A percentile compares a stretch with the other conserved stretches of the same genome.
Evolutionary conservation across 495 filamentous ascomycete species (phyloP).

Genomic region (Chaetomidium leptoderma): DNA sequence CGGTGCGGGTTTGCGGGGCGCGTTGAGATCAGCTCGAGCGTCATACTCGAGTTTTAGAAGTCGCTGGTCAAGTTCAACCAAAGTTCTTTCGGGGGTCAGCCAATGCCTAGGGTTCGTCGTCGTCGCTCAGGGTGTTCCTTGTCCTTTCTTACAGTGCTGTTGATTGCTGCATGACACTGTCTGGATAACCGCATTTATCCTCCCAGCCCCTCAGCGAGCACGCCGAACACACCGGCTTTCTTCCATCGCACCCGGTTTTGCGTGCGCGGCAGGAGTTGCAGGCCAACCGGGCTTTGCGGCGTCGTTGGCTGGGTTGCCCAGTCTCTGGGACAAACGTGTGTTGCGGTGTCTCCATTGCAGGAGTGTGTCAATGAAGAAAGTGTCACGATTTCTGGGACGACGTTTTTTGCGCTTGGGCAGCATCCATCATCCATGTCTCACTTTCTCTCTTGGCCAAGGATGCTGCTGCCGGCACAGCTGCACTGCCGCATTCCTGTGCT

Average conservation of each 20-base stretch:
- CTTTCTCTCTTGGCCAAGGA: background rate
- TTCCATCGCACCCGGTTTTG: conserved; percentile 29
- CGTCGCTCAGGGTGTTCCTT: background rate
- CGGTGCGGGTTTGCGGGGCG: background rate
- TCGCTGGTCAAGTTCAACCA: conserved; percentile 24
- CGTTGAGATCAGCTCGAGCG: background rate
- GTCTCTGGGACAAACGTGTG: conserved; percentile 16
- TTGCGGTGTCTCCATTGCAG: conserved; percentile 7
- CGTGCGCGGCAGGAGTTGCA: conserved; percentile 29
- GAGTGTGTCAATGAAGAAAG: background rate
- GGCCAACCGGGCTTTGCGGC: conserved; percentile 23
- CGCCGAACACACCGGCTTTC: conserved; percentile 19
- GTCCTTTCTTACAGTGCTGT: conserved; percentile 14
- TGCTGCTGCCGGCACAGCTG: background rate
- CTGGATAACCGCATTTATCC: conserved; percentile 26
- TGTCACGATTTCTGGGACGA: background rate
- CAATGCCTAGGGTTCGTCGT: background rate
- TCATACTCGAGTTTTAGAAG: conserved; percentile 20
- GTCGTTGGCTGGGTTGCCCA: conserved; percentile 11
- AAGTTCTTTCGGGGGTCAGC: conserved; percentile 8
- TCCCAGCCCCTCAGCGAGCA: conserved; percentile 23
- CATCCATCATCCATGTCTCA: too few species aligned
- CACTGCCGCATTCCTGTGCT: background rate
- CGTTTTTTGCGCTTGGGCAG: background rate
- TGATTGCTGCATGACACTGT: conserved; percentile 22